phyloP scores from a whole-genome alignment of 495 filamentous ascomycete genomes.

The Hypoxylon crocopeplum region DNA sequence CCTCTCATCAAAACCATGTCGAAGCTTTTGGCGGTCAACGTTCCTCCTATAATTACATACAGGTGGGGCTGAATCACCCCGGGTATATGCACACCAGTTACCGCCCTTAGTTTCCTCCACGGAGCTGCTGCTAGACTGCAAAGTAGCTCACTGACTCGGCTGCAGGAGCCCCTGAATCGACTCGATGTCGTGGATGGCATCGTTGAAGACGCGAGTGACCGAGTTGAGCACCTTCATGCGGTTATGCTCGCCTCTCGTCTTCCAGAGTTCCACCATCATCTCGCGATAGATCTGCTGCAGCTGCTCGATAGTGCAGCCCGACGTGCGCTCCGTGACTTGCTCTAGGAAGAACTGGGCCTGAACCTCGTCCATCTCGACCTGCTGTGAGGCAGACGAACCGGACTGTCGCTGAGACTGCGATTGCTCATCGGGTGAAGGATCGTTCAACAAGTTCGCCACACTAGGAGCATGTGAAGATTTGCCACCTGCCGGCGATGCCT shows the following conservation, averaged over 20 bases:
- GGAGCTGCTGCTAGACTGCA: not conserved
- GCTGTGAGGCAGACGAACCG: slow-evolving; percentile 40
- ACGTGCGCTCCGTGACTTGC: slow-evolving; percentile 67
- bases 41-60: too few species aligned
- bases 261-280: slow-evolving; percentile 90
- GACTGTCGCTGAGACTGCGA: slow-evolving; percentile 42
- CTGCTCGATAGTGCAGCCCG: slow-evolving; percentile 88
- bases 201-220: slow-evolving; percentile 75
- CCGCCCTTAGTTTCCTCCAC: not conserved
- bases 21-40: too few species aligned
- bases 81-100: not conserved
- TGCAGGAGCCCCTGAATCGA: slow-evolving; percentile 61
- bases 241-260: slow-evolving; percentile 77
- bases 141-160: slow-evolving; percentile 29
- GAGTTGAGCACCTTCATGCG: slow-evolving; percentile 69
- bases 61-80: not conserved
- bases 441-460: slow-evolving; percentile 47
- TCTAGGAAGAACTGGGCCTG: slow-evolving; percentile 63
- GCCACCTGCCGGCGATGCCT: slow-evolving; percentile 24
- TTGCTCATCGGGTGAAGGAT: slow-evolving; percentile 32
- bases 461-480: slow-evolving; percentile 44
- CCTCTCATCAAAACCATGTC: too few species aligned
- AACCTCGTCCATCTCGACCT: slow-evolving; percentile 64
- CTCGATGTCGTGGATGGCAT: slow-evolving; percentile 81
- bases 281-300: slow-evolving; percentile 91